A percentile compares a stretch with the other conserved stretches of the same genome.
Conservation (phyloP, 2,329 filamentous ascomycete genomes). For the Aureobasidium sp. region DNA sequence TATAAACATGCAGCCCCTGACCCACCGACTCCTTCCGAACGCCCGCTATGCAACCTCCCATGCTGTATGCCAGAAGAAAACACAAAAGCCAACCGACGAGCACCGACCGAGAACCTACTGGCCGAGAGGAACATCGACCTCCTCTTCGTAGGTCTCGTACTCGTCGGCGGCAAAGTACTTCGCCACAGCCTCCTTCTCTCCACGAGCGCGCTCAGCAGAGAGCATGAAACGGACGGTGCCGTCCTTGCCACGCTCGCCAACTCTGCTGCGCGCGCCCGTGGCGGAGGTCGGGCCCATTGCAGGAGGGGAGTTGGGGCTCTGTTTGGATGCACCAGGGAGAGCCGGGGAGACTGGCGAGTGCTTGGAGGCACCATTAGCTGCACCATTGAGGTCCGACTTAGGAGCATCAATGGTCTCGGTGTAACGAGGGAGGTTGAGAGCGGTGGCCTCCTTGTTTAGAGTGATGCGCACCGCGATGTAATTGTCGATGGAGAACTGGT, state of each 20-base stretch:
- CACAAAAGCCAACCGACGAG: background rate
- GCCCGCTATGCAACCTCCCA: background rate
- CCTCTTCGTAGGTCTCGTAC: slow-evolving; percentile 69
- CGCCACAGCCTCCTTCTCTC: slow-evolving; percentile 61
- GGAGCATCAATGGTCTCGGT: slow-evolving; percentile 41
- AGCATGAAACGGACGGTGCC: slow-evolving; percentile 87
- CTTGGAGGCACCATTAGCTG: slow-evolving; percentile 27
- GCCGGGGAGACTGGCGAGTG: slow-evolving; percentile 7
- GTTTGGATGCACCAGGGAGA: background rate
- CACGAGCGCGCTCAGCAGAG: slow-evolving; percentile 65
- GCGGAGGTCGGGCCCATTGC: slow-evolving; percentile 27
- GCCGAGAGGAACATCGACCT: slow-evolving; percentile 51
- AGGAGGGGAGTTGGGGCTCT: slow-evolving; percentile 38
- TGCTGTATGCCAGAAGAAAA: background rate
- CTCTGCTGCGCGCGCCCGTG: slow-evolving; percentile 22
- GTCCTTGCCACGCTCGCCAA: slow-evolving; percentile 46
- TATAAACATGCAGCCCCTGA: background rate
- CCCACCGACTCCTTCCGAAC: background rate
- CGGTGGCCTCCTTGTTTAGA: slow-evolving; percentile 73
- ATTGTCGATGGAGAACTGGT: slow-evolving; percentile 62
- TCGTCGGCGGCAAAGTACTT: slow-evolving; percentile 63
- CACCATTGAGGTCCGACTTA: slow-evolving; percentile 29
- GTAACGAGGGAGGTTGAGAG: slow-evolving; percentile 55
- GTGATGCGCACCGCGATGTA: slow-evolving; percentile 84
- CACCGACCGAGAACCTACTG: background rate